Percentiles rank a stretch among this genome's conserved stretches.
Evolutionary conservation across 2,329 filamentous ascomycete genomes (phyloP).

Genomic region (Lecanosticta acicola): DNA sequence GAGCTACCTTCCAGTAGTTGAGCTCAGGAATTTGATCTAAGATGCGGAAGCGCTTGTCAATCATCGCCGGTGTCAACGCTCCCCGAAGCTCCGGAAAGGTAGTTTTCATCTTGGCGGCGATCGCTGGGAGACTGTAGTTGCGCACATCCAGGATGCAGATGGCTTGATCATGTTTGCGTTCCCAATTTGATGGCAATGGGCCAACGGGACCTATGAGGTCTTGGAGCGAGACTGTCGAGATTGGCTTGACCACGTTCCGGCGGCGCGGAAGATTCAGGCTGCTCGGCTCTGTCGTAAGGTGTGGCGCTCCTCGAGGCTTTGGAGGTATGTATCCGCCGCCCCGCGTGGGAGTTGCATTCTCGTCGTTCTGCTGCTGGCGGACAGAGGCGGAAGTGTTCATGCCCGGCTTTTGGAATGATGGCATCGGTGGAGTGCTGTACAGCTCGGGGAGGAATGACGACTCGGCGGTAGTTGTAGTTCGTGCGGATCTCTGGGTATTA

Average conservation of each 20-base stretch:
- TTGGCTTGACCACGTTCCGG: background rate
- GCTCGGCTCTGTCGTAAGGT: background rate
- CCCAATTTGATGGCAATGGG: conserved; percentile 30
- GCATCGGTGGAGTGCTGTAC: conserved; percentile 29
- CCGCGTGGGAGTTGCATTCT: conserved; percentile 11
- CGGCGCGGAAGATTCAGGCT: background rate
- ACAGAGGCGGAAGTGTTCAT: conserved; percentile 5
- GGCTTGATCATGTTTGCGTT: conserved; percentile 28
- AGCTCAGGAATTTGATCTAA: conserved; percentile 33
- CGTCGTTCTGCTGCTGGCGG: conserved; percentile 1
- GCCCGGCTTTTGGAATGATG: conserved; percentile 26
- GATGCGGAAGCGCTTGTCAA: conserved; percentile 33
- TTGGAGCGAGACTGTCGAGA: background rate
- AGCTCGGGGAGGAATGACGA: conserved; percentile 26
- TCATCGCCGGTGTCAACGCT: conserved; percentile 28
- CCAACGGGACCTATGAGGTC: conserved; percentile 27
- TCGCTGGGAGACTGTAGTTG: conserved; percentile 25
- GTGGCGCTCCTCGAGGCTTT: background rate
- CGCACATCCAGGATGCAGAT: conserved; percentile 33
- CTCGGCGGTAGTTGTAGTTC: conserved; percentile 18
- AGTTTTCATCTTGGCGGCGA: conserved; percentile 28
- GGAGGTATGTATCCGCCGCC: background rate
- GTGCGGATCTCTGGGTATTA: conserved; percentile 16
- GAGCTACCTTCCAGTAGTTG: conserved; percentile 29
- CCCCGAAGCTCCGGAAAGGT: conserved; percentile 26